These are phyloP conservation scores for Ophiostoma sp. DNA, from an alignment of 2,329 filamentous ascomycete species.

Conservation along the genomic window DNA sequence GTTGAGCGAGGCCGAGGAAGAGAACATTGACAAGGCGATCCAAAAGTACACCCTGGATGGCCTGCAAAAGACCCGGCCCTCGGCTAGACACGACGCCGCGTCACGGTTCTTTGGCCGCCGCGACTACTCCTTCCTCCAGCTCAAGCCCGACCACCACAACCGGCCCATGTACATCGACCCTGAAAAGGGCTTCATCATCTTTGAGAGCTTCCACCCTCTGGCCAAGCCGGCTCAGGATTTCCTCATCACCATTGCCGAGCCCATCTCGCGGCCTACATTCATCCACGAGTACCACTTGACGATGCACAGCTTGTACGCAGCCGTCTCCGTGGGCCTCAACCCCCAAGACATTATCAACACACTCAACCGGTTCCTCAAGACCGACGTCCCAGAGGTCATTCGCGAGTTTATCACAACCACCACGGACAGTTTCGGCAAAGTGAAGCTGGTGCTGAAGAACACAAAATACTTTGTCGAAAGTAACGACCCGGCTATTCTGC, in stretches of 20 bases:
- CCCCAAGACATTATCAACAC: slow-evolving; percentile 86
- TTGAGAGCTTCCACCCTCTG: slow-evolving; percentile 89
- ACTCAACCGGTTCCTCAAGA: slow-evolving; percentile 84
- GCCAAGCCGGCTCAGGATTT: slow-evolving; percentile 88
- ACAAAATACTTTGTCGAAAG: slow-evolving; percentile 94
- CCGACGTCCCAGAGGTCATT: slow-evolving; percentile 74
- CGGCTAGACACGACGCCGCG: slow-evolving; percentile 31
- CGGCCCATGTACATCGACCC: slow-evolving; percentile 93
- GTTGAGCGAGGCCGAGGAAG: slow-evolving; percentile 48
- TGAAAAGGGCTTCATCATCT: slow-evolving; percentile 75
- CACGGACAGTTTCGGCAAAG: slow-evolving; percentile 88
- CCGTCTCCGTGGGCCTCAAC: slow-evolving; percentile 87
- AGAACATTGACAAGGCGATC: slow-evolving; percentile 53
- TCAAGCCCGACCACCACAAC: slow-evolving; percentile 85
- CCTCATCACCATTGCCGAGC: slow-evolving; percentile 91
- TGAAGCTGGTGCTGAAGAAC: slow-evolving; percentile 89
- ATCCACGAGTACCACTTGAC: slow-evolving; percentile 93
- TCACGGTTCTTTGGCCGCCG: slow-evolving; percentile 34
- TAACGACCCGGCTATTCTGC: slow-evolving; percentile 77
- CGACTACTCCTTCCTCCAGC: slow-evolving; percentile 74
- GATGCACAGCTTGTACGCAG: slow-evolving; percentile 88
- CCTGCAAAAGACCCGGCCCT: slow-evolving; percentile 17
- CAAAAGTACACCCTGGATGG: slow-evolving; percentile 55
- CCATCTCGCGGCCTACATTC: slow-evolving; percentile 79
- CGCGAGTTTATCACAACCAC: slow-evolving; percentile 71